Percentiles rank a stretch among this genome's conserved stretches.
These are phyloP conservation scores for Termitomyces sp. DNA, from an alignment of 768 basidiomycete species.

Conservation along the genomic window DNA sequence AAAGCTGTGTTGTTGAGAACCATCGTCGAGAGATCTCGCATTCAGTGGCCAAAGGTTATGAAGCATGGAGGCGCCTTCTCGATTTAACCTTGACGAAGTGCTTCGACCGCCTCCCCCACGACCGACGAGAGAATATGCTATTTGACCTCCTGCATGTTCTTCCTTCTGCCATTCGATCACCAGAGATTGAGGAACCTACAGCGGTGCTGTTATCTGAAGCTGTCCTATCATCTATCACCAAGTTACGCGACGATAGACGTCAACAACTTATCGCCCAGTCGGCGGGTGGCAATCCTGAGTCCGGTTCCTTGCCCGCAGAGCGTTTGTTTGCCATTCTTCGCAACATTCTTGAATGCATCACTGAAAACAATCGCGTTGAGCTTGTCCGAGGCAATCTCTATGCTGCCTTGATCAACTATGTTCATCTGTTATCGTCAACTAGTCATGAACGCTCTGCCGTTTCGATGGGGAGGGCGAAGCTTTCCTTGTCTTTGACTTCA, in stretches of 20 bases:
- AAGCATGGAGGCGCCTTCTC: slow-evolving; percentile 80
- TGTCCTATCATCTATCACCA: slow-evolving; percentile 77
- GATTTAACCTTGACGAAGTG: slow-evolving; percentile 85
- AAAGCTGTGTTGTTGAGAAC: slow-evolving; percentile 85
- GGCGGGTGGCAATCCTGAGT: slow-evolving; percentile 54
- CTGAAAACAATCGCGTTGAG: slow-evolving; percentile 75
- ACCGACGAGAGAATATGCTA: slow-evolving; percentile 81
- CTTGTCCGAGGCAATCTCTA: slow-evolving; percentile 94
- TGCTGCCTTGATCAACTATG: slow-evolving; percentile 83
- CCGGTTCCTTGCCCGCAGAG: slow-evolving; percentile 74
- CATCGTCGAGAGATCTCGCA: slow-evolving; percentile 76
- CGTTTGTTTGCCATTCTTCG: slow-evolving; percentile 71
- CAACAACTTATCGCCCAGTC: slow-evolving; percentile 67
- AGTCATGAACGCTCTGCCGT: slow-evolving; percentile 9
- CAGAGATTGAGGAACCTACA: slow-evolving; percentile 64
- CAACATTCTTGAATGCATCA: slow-evolving; percentile 66
- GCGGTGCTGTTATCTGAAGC: slow-evolving; percentile 82
- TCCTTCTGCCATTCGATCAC: slow-evolving; percentile 60
- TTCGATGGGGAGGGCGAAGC: slow-evolving; percentile 1
- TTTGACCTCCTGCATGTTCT: slow-evolving; percentile 87
- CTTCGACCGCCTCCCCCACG: slow-evolving; percentile 76
- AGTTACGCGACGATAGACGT: slow-evolving; percentile 78
- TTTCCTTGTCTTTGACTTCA: slow-evolving; percentile 26
- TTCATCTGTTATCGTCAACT: slow-evolving; percentile 61
- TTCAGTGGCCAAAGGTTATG: slow-evolving; percentile 66